Base-by-base conservation (phyloP, 257 asterid genomes). In the Ilex aquifolium region DNA sequence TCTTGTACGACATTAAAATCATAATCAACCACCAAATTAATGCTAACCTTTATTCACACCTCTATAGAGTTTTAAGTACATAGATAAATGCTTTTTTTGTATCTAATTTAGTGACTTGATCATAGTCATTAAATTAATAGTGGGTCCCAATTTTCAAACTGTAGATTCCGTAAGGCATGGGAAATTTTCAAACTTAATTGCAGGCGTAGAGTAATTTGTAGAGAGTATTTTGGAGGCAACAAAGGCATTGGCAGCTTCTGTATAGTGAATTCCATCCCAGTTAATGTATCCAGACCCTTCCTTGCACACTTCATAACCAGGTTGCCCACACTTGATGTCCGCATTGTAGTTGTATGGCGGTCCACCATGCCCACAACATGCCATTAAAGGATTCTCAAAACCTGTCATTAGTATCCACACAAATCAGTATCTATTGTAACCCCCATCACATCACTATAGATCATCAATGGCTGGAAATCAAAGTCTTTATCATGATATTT, bases 321-420 rank as follows among this genome's bases (percentile, higher is more conserved):
- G 56, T 30, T 39, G 64, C 27, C 79, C 51, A 12, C 92, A 85
- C 1, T 64, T 66, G 15, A 31, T 75, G 32, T 62, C 64, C 1
- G 72, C 51, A 31, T 82, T 67, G 54, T 55, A 77, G 64, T 85
- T 80, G 74, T 80, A 78, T 1, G 80, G 85, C 9, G 75, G 32
- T 31, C 85, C 88, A 13, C 88, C 88, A n/a, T 77, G 66, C 1
- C 88, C 92, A 39, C 88, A 85, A 30, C 92, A 85, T 5, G 80
- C 83, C 82, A 72, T 80, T 36, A 82, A 53, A 32, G 91, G 82
- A 49, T 68, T 69, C 63, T 72, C 44, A 67, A 84, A 76, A 46
- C 90, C 90, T 78, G 51, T 17, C 27, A 21, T 21, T 21, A 0
- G 27, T 21, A 21, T 21, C 27, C 27, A 21, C 27, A 21, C 27